Conservation (phyloP, 768 basidiomycete species). For the Galerina sulciceps region DNA sequence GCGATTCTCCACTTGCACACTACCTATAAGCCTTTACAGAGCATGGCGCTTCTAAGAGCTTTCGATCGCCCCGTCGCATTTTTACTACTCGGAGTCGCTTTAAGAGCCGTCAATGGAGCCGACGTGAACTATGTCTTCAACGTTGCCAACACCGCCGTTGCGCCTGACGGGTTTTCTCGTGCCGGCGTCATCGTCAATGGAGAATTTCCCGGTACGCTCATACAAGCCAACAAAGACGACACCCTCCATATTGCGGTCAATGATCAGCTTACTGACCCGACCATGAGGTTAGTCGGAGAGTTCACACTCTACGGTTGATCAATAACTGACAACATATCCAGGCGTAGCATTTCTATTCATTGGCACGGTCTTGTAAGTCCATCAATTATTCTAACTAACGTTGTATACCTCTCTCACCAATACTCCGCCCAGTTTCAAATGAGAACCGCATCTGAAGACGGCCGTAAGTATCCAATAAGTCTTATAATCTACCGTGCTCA, state of each 20-base stretch:
- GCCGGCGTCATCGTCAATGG: constrained; percentile 46
- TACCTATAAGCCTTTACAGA: too few species aligned
- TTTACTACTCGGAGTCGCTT: neutral
- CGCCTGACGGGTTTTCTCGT: constrained; percentile 46
- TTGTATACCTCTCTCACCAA: neutral
- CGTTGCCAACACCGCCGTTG: constrained; percentile 41
- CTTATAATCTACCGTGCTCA: too few species aligned
- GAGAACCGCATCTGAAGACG: constrained; percentile 49
- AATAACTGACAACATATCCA: constrained; percentile 1
- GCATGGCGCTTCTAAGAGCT: neutral
- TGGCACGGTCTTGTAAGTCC: constrained; percentile 36
- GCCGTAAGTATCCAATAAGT: constrained; percentile 29
- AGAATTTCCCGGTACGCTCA: constrained; percentile 40
- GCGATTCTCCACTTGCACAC: too few species aligned
- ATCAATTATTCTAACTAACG: neutral
- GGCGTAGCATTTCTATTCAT: constrained; percentile 34
- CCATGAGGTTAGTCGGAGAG: constrained; percentile 32
- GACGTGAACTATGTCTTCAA: constrained; percentile 25
- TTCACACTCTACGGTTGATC: neutral
- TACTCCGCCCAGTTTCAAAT: constrained; percentile 41
- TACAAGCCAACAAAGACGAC: constrained; percentile 43
- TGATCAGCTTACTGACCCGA: constrained; percentile 32
- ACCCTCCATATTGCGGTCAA: constrained; percentile 35
- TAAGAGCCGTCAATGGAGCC: neutral
- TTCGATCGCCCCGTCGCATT: neutral